Conservation (phyloP, 2,329 filamentous ascomycete species). For the Alternaria rosae region DNA sequence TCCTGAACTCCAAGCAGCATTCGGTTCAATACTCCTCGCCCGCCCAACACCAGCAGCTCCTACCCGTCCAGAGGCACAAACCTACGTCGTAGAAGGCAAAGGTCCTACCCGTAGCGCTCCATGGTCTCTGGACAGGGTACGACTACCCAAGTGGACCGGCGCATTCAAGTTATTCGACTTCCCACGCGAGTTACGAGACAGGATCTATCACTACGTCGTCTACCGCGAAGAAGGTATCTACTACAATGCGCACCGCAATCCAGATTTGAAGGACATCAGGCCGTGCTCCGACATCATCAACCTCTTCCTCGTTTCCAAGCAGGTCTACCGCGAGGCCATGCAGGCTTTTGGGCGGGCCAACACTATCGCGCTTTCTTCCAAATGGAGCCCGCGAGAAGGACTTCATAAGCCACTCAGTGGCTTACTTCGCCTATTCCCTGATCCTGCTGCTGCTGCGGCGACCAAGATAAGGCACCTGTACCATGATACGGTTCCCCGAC, state of each 20-base stretch:
- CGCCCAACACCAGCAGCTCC: not conserved
- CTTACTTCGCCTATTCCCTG: slow-evolving; percentile 26
- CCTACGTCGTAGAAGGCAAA: not conserved
- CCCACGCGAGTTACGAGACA: slow-evolving; percentile 33
- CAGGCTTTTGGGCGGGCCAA: slow-evolving; percentile 24
- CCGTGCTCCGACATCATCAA: slow-evolving; percentile 9
- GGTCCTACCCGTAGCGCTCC: too few species aligned
- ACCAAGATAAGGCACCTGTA: slow-evolving; percentile 3
- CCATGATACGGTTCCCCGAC: not conserved
- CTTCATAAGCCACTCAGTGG: slow-evolving; percentile 4
- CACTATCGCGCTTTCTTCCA: slow-evolving; percentile 9
- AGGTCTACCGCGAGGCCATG: slow-evolving; percentile 30
- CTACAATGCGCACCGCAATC: slow-evolving; percentile 4
- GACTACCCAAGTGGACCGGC: slow-evolving; percentile 18
- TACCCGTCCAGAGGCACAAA: not conserved
- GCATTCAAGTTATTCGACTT: slow-evolving; percentile 11
- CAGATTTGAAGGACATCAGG: not conserved
- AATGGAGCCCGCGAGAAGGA: not conserved
- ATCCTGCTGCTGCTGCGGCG: slow-evolving; percentile 8
- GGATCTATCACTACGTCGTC: slow-evolving; percentile 26
- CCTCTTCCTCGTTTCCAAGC: slow-evolving; percentile 23
- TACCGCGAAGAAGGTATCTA: slow-evolving; percentile 14
- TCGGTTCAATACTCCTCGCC: slow-evolving; percentile 18
- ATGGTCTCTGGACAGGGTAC: not conserved
- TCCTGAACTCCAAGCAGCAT: slow-evolving; percentile 23